phyloP scores from a whole-genome alignment of 768 basidiomycete species.

The Amanita rimosa region DNA sequence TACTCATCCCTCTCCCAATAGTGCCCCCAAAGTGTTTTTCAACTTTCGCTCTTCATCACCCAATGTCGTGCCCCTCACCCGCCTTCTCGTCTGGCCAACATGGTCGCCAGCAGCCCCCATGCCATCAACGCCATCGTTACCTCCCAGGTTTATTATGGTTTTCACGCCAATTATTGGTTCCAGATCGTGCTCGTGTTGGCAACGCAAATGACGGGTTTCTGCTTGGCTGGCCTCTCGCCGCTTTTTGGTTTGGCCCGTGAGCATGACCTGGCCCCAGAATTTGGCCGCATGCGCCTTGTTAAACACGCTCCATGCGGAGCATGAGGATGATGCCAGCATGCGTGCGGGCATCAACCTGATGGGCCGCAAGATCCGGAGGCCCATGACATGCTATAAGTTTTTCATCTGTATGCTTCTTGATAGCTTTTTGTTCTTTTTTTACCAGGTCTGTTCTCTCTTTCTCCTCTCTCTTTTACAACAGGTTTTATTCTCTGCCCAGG shows the following conservation, averaged over 20 bases:
- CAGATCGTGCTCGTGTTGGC: slow-evolving; percentile 69
- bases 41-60: slow-evolving; percentile 90
- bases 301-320: slow-evolving; percentile 95
- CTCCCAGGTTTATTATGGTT: slow-evolving; percentile 61
- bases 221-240: slow-evolving; percentile 79
- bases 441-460: slow-evolving; percentile 49
- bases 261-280: slow-evolving; percentile 98
- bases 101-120: slow-evolving; percentile 61
- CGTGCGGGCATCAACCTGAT: slow-evolving; percentile 29
- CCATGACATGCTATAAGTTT: slow-evolving; percentile 69
- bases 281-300: slow-evolving; percentile 88
- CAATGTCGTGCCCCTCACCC: slow-evolving; percentile 65
- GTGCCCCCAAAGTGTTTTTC: slow-evolving; percentile 87
- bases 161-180: slow-evolving; percentile 70
- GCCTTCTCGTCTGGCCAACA: slow-evolving; percentile 87
- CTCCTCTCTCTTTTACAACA: not conserved
- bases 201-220: slow-evolving; percentile 93
- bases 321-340: slow-evolving; percentile 50
- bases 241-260: slow-evolving; percentile 93
- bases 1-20: slow-evolving; percentile 12
- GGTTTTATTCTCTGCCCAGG: slow-evolving; percentile 30
- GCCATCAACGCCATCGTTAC: slow-evolving; percentile 87
- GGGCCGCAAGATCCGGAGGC: not conserved
- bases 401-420: slow-evolving; percentile 55
- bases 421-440: slow-evolving; percentile 82